Conservation (phyloP, 805 yeast genomes). For the Candida namnaoensis region DNA sequence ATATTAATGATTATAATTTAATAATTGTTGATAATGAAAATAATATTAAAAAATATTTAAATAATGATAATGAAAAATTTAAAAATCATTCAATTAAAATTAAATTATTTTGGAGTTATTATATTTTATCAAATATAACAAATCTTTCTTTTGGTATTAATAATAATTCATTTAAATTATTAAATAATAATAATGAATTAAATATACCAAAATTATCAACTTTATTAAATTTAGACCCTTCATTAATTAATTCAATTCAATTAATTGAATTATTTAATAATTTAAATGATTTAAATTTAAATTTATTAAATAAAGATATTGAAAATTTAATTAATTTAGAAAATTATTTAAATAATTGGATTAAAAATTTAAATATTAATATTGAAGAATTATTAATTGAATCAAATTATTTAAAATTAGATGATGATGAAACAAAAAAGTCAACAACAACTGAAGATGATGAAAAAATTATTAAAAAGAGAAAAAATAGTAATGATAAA, state of each 20-base stretch:
- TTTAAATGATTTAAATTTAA: constrained; percentile 13
- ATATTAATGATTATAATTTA: constrained; percentile 14
- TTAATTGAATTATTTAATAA: constrained; percentile 22
- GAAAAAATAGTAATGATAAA: constrained; percentile 11
- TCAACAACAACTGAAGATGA: constrained; percentile 11
- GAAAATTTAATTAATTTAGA: constrained; percentile 20
- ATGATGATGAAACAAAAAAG: no score
- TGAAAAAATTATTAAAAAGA: constrained; percentile 5
- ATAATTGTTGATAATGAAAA: constrained; percentile 1
- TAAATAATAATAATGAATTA: constrained; percentile 7
- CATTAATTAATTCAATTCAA: constrained; percentile 23
- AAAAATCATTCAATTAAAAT: constrained; percentile 20
- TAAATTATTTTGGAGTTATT: constrained; percentile 35
- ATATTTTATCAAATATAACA: constrained; percentile 20
- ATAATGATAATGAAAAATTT: constrained; percentile 11
- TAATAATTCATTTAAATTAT: constrained; percentile 11
- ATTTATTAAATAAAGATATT: not conserved
- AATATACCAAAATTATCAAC: constrained; percentile 25
- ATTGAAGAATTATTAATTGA: constrained; percentile 22
- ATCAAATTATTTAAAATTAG: constrained; percentile 3
- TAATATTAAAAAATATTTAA: not conserved
- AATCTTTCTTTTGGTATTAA: constrained; percentile 13
- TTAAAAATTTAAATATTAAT: constrained; percentile 12
- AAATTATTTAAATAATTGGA: constrained; percentile 29
- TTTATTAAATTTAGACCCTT: constrained; percentile 22